These are phyloP conservation scores for Actinomucor elegans DNA, from an alignment of 371 early-diverging fungal species.

Conservation along the genomic window DNA sequence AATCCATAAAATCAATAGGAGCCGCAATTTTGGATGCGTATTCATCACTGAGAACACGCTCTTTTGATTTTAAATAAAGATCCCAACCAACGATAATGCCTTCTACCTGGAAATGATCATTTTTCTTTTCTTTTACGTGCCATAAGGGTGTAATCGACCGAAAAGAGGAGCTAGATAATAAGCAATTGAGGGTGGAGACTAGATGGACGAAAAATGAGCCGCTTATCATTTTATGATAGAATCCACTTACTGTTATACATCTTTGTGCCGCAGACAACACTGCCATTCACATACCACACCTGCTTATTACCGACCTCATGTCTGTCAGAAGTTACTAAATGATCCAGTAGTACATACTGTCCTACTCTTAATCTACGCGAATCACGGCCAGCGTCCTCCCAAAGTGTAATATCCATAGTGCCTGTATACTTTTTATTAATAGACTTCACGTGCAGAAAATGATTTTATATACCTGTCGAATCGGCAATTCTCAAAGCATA, in stretches of 20 bases:
- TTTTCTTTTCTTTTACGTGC: constrained; percentile 17
- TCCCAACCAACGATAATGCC: constrained; percentile 35
- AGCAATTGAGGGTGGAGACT: constrained; percentile 31
- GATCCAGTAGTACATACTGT: constrained; percentile 33
- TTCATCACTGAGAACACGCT: constrained; percentile 11
- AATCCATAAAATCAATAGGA: constrained; percentile 9
- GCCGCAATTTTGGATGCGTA: background rate
- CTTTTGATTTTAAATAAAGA: constrained; percentile 9
- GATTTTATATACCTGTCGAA: constrained; percentile 32
- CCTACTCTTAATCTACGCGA: constrained; percentile 28
- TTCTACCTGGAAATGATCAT: constrained; percentile 35
- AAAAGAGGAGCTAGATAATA: constrained; percentile 28
- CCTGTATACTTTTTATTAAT: constrained; percentile 15
- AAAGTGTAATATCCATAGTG: constrained; percentile 39
- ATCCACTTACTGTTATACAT: constrained; percentile 33
- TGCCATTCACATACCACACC: constrained; percentile 49
- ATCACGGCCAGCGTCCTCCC: constrained; percentile 37
- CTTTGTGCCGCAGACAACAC: constrained; percentile 33
- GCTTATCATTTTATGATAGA: background rate
- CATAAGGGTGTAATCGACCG: constrained; percentile 20
- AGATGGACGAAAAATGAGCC: background rate
- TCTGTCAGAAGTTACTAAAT: constrained; percentile 30
- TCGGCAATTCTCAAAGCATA: constrained; percentile 36
- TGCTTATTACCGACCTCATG: constrained; percentile 15
- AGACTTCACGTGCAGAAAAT: constrained; percentile 8